Conservation (phyloP, 2,329 filamentous ascomycete genomes). For the Hypoxylon sp. region DNA sequence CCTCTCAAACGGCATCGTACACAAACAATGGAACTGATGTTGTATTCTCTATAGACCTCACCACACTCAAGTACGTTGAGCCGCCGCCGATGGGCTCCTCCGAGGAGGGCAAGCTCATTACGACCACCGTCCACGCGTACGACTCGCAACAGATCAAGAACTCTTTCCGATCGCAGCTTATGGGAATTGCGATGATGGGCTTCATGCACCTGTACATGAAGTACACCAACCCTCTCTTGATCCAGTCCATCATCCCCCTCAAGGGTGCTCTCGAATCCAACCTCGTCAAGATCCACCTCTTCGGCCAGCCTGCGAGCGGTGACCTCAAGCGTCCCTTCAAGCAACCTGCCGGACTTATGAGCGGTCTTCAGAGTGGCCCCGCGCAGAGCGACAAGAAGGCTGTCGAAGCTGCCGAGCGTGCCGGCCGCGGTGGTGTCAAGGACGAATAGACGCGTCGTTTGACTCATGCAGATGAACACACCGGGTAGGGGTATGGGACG, state of each 20-base stretch:
- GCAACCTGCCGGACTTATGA: conserved; percentile 85
- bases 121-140: conserved; percentile 96
- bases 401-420: conserved; percentile 83
- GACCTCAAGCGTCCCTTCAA: conserved; percentile 98
- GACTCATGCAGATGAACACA: conserved; percentile 13
- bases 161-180: conserved; percentile 90
- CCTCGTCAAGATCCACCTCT: conserved; percentile 94
- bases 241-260: conserved; percentile 98
- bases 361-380: conserved; percentile 78
- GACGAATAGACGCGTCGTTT: conserved; percentile 70
- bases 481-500: conserved; percentile 1
- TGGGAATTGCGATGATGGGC: conserved; percentile 97
- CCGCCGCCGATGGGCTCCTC: conserved; percentile 91
- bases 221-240: conserved; percentile 98
- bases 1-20: neutral
- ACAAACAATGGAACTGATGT: conserved; percentile 12
- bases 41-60: conserved; percentile 78
- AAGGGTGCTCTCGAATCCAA: conserved; percentile 97
- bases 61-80: conserved; percentile 98
- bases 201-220: conserved; percentile 99
- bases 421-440: conserved; percentile 79
- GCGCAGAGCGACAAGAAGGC: conserved; percentile 94
- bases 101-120: conserved; percentile 96
- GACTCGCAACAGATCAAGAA: conserved; percentile 87
- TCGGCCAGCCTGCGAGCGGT: conserved; percentile 86